phyloP scores from a whole-genome alignment of 176 grass and related monocot species.

The Ensete ventricosum region DNA sequence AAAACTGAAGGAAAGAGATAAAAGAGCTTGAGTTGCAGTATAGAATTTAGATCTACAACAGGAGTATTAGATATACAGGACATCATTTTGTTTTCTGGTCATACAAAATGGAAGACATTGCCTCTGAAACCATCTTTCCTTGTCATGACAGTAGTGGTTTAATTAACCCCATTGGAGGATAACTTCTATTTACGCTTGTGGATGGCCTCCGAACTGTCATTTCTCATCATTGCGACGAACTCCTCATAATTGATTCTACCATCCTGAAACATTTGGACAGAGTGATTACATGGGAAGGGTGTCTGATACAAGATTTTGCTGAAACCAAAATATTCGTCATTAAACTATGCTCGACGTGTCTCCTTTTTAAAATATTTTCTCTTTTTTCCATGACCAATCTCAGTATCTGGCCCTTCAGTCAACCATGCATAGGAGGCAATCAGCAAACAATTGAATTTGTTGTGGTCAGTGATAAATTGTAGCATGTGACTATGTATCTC shows the following conservation, averaged over 20 bases:
- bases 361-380: no score
- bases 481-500: no score
- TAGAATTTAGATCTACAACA: background rate
- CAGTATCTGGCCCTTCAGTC: no score
- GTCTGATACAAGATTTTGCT: no score
- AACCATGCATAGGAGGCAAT: no score
- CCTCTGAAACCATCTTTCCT: background rate
- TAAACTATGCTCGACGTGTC: no score
- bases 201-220: background rate
- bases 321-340: no score
- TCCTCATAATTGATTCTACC: conserved; percentile 18
- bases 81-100: background rate
- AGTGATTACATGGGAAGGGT: background rate
- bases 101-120: background rate
- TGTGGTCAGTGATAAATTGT: no score
- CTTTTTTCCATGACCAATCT: background rate
- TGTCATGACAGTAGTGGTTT: background rate
- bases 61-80: background rate
- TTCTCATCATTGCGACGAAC: conserved; percentile 9
- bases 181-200: background rate
- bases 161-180: background rate
- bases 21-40: background rate
- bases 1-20: background rate
- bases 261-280: background rate
- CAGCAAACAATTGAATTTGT: no score